These are phyloP conservation scores for Fragaria nilgerrensis DNA, from an alignment of 306 rosid species.

Conservation along the genomic window DNA sequence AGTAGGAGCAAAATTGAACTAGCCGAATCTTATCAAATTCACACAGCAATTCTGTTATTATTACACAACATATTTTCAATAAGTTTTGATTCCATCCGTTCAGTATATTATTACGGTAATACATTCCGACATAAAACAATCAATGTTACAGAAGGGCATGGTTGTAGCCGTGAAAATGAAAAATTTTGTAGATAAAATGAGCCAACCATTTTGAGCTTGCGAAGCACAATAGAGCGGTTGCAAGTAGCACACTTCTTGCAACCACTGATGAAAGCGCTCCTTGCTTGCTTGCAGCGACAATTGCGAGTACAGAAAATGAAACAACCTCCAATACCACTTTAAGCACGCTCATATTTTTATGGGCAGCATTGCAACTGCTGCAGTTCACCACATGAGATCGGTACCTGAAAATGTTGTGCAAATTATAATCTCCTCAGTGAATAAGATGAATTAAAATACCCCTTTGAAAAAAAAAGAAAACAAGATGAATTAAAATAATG, in stretches of 20 bases:
- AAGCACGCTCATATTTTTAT: constrained; percentile 56
- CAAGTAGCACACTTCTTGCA: constrained; percentile 46
- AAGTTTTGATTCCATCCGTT: not conserved
- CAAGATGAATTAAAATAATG: no score
- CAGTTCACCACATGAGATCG: constrained; percentile 85
- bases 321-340: constrained; percentile 59
- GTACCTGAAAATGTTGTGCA: constrained; percentile 46
- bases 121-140: not conserved
- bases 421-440: not conserved
- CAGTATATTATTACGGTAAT: no score
- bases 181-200: constrained; percentile 64
- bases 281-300: constrained; percentile 61
- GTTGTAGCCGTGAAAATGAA: constrained; percentile 72
- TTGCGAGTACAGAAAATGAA: constrained; percentile 60
- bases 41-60: not conserved
- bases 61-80: no score
- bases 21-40: not conserved
- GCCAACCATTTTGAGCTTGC: constrained; percentile 72
- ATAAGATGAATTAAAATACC: not conserved
- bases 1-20: no score
- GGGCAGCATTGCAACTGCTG: constrained; percentile 65
- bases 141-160: constrained; percentile 54
- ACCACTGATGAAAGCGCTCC: constrained; percentile 37
- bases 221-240: constrained; percentile 52
- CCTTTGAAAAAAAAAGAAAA: not conserved